phyloP scores from a whole-genome alignment of 257 asterid species.

The Solanum chmielewskii region DNA sequence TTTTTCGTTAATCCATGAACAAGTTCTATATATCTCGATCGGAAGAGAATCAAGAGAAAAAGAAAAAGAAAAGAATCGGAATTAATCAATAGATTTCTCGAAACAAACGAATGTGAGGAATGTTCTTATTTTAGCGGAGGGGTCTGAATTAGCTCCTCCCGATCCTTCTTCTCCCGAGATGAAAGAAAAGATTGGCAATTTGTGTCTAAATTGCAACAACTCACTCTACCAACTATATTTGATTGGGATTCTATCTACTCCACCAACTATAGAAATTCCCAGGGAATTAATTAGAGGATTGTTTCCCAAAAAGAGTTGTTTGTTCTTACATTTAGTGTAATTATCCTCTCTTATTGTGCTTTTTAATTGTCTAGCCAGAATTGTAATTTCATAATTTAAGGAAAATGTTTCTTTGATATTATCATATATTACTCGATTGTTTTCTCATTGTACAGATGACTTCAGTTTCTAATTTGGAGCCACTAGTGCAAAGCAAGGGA shows the following conservation, averaged over 20 bases:
- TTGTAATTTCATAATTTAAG: background rate
- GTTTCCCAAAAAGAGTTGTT: background rate
- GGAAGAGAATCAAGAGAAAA: too few relatives aligned
- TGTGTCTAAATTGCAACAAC: background rate
- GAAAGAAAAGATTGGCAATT: background rate
- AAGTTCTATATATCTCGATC: too few relatives aligned
- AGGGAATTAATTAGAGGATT: background rate
- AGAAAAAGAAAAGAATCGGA: background rate
- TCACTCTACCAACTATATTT: background rate
- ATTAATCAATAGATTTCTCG: background rate
- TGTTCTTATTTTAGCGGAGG: background rate
- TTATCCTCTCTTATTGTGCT: background rate
- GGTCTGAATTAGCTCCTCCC: background rate
- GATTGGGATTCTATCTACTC: background rate
- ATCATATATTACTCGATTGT: background rate
- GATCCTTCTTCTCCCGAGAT: background rate
- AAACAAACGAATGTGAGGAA: background rate
- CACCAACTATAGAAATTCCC: background rate
- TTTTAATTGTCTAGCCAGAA: background rate
- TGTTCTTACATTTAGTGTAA: background rate
- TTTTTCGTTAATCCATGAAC: too few relatives aligned
- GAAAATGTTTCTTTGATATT: background rate
- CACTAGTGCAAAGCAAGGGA: background rate
- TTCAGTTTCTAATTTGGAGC: background rate
- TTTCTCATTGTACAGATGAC: background rate